phyloP scores from a whole-genome alignment of 2,329 filamentous ascomycete genomes.

The Emericellopsis atlantica region DNA sequence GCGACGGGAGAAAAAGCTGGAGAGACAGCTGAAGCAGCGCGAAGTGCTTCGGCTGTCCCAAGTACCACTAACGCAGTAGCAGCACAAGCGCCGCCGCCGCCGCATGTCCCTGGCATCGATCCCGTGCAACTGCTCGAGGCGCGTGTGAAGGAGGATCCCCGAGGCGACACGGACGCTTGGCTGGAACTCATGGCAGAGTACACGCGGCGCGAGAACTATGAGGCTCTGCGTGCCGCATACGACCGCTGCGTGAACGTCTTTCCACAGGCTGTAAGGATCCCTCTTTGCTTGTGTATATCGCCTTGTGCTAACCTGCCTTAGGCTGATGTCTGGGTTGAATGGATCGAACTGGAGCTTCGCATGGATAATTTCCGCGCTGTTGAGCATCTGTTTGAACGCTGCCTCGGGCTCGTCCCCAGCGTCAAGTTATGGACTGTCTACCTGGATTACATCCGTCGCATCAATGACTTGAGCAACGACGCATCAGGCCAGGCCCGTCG shows the following conservation, averaged over 20 bases:
- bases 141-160: constrained; percentile 81
- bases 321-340: constrained; percentile 87
- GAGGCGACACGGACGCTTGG: constrained; percentile 90
- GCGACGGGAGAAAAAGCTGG: not conserved
- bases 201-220: constrained; percentile 66
- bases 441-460: constrained; percentile 85
- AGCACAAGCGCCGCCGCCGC: constrained; percentile 15
- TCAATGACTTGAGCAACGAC: constrained; percentile 75
- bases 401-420: constrained; percentile 66
- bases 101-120: constrained; percentile 40
- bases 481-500: constrained; percentile 62
- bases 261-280: constrained; percentile 69
- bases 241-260: constrained; percentile 81
- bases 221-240: constrained; percentile 69
- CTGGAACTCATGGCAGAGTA: constrained; percentile 75
- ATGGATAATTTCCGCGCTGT: constrained; percentile 70
- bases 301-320: constrained; percentile 20
- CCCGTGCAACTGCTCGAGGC: constrained; percentile 74
- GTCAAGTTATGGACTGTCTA: constrained; percentile 88
- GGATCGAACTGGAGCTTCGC: constrained; percentile 80
- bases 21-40: constrained; percentile 4
- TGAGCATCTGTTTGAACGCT: constrained; percentile 72
- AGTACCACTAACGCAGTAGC: constrained; percentile 11
- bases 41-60: constrained; percentile 5
- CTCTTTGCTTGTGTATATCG: not conserved